Conservation (phyloP, 225 moss, liverwort and hornwort species). For the Physcomitrellopsis africana region DNA sequence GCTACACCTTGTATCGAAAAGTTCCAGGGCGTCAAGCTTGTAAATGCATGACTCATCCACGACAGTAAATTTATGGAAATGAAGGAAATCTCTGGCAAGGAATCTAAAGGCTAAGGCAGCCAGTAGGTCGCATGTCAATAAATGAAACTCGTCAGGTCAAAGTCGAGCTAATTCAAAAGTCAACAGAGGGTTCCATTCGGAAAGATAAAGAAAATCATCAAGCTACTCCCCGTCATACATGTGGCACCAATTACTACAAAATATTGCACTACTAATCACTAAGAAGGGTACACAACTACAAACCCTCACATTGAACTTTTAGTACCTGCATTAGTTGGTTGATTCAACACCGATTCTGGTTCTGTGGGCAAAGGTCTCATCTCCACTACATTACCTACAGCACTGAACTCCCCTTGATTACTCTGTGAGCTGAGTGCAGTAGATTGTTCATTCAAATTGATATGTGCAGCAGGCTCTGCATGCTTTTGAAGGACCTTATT, state of each 20-base stretch:
- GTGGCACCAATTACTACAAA: not conserved
- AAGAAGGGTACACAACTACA: not conserved
- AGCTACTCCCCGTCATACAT: not conserved
- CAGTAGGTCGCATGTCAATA: not conserved
- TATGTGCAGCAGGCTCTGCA: constrained; percentile 20
- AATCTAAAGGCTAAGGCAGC: not conserved
- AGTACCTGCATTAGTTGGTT: constrained; percentile 44
- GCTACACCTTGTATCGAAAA: not conserved
- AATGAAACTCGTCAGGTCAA: not conserved
- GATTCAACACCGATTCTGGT: constrained; percentile 21
- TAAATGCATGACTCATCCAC: not conserved
- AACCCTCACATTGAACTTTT: not conserved
- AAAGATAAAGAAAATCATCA: not conserved
- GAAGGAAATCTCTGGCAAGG: too few species aligned
- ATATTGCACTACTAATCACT: not conserved
- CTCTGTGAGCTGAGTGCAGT: constrained; percentile 21
- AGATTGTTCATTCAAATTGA: constrained; percentile 24
- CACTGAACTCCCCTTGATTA: constrained; percentile 20
- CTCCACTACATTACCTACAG: constrained; percentile 24
- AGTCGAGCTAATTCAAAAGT: not conserved
- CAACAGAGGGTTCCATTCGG: not conserved
- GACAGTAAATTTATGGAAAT: too few species aligned
- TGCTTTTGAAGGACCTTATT: constrained; percentile 11
- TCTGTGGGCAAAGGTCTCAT: constrained; percentile 2
- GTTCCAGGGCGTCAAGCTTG: constrained; percentile 3